Evolutionary conservation across 2,329 filamentous ascomycete species (phyloP), one percentile per base, ranked within the genome.

Genomic region (Colletotrichum endophyticum): DNA sequence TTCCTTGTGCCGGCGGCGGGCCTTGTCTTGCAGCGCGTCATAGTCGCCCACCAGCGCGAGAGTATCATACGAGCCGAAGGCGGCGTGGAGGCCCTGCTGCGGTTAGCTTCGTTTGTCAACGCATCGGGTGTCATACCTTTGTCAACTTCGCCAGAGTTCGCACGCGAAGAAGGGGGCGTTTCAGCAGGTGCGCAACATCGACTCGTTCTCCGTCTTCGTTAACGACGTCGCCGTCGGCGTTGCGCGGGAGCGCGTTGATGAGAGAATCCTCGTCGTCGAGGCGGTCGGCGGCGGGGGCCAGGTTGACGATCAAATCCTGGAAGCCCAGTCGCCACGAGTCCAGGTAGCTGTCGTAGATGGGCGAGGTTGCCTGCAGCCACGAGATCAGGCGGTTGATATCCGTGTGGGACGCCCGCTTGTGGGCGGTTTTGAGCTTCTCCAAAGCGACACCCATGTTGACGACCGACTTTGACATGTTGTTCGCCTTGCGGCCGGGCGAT

Each of bases 371-470:
- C 72, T 95, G 92, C 3, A 96, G 94, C 97, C 97, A 99, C 56
- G 89, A 90, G 12, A 98, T 88, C 69, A 99, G 89, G 16, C 91
- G 90, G 73, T 94, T 91, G 3, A 94, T 87, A 78, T 97, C 93
- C 27, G 93, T 89, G 67, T 94, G 88, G 0, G 96, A 96, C 19
- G 98, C 94, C 70, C 94, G 93, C 81, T 92, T 94, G 86, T 99
- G 97, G 49, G 95, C 87, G 28, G 91, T 92, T 84, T 94, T 96
- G 64, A 99, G 87, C 80, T 95, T 94, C 84, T 99, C 96, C 7
- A 99, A 89, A 5, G 94, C 93, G 72, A 98, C 91, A 9, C 97
- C 97, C 96, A 99, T 99, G 80, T 95, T 93, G 59, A 99, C 93
- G 70, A 99, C 98, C 1, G 96, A 95, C 84, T 95, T 95, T 16